Evolutionary conservation across 192 early-diverging fungal species (phyloP).

Genomic region (Linnemannia elongata): DNA sequence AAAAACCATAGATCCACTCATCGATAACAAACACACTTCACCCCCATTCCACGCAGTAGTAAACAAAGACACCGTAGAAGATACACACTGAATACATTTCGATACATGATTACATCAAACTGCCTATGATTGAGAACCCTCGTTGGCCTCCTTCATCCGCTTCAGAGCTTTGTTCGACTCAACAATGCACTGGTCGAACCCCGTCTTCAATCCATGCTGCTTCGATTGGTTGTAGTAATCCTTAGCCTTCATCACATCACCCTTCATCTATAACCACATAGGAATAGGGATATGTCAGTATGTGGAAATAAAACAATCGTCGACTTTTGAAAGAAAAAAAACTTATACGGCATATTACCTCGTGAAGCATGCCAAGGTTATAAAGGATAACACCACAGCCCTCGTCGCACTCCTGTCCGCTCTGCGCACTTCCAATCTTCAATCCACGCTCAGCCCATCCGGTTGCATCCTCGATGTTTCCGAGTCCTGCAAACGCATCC

Average conservation of each 20-base stretch:
- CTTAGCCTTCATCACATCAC: constrained; percentile 53
- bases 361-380: constrained; percentile 70
- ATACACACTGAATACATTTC: no score
- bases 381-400: constrained; percentile 66
- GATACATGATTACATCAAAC: no score
- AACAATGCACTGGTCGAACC: constrained; percentile 52
- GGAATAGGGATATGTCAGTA: not conserved
- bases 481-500: constrained; percentile 66
- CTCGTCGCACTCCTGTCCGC: constrained; percentile 63
- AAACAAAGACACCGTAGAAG: no score
- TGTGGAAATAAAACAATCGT: not conserved
- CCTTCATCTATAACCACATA: constrained; percentile 51
- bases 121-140: constrained; percentile 23
- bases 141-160: constrained; percentile 42
- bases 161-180: constrained; percentile 59
- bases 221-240: constrained; percentile 58
- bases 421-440: constrained; percentile 50
- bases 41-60: no score
- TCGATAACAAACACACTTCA: no score
- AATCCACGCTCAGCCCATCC: constrained; percentile 68
- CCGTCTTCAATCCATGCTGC: constrained; percentile 58
- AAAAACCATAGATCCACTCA: no score
- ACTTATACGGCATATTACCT: constrained; percentile 61
- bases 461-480: constrained; percentile 63
- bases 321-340: not conserved